Conservation (phyloP, 2,329 filamentous ascomycete genomes). For the Parastagonospora nodorum region DNA sequence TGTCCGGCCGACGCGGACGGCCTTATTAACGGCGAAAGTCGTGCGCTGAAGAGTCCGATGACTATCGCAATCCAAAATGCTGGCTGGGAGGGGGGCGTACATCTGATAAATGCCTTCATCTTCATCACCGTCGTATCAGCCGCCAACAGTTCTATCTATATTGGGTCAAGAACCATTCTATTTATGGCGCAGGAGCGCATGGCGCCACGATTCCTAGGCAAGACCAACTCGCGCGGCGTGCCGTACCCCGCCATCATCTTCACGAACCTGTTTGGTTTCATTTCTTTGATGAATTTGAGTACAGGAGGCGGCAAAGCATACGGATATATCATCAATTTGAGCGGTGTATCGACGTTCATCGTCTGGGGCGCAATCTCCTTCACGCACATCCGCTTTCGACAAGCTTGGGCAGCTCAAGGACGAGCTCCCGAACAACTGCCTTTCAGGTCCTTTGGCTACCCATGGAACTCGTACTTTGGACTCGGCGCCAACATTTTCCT, state of each 20-base stretch:
- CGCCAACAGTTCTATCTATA: slow-evolving; percentile 75
- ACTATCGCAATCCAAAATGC: slow-evolving; percentile 65
- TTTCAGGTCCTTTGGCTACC: slow-evolving; percentile 54
- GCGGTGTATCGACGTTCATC: slow-evolving; percentile 71
- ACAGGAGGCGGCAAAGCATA: slow-evolving; percentile 70
- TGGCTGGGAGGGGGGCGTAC: slow-evolving; percentile 73
- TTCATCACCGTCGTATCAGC: slow-evolving; percentile 67
- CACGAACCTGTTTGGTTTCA: slow-evolving; percentile 71
- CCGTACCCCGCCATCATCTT: slow-evolving; percentile 66
- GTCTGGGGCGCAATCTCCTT: slow-evolving; percentile 74
- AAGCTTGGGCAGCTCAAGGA: slow-evolving; percentile 58
- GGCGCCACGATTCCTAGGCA: slow-evolving; percentile 71
- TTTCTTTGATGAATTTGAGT: slow-evolving; percentile 77
- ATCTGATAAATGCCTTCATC: slow-evolving; percentile 71
- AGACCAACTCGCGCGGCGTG: slow-evolving; percentile 68
- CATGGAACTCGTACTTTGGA: slow-evolving; percentile 58
- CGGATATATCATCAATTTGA: slow-evolving; percentile 71
- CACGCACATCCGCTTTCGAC: slow-evolving; percentile 73
- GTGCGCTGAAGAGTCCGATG: slow-evolving; percentile 65
- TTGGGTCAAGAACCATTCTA: slow-evolving; percentile 73
- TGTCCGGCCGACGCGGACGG: slow-evolving; percentile 70
- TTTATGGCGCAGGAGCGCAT: slow-evolving; percentile 77
- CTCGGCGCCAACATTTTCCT: slow-evolving; percentile 57
- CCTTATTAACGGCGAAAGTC: slow-evolving; percentile 65
- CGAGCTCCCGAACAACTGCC: slow-evolving; percentile 51